Evolutionary conservation across 208 protist species (phyloP), one percentile per base, ranked within the genome.

Genomic region (Leishmania tropica): DNA sequence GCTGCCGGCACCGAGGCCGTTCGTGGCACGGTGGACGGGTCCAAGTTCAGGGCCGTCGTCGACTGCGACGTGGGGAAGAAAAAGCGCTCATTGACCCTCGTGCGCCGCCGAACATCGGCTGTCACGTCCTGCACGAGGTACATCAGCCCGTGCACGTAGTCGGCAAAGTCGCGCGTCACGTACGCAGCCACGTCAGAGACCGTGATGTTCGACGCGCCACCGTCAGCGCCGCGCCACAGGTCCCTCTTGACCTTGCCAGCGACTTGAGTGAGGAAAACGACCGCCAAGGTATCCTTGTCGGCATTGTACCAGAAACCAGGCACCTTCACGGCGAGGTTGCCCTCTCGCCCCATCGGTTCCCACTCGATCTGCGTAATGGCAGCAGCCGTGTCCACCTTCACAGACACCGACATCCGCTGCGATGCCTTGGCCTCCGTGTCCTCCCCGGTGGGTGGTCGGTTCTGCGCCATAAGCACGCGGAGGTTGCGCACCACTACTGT

Each of bases 341-440:
- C 95, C 40, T 92, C 84, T 3, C 95, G 92, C 51, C 60, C 47
- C 28, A 95, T 58, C 45, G 93, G 95, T 81, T 97, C 95, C 72
- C 93, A 91, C 79, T 96, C 90, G 40, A 97, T 90, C 79, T 97
- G 95, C 19, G 87, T 93, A 45, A 96, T 82, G 35, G 94, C 31
- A 4, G 93, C 89, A 21, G 94, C 28, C 40, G 92, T 92, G 45
- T 81, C 85, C 15, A 96, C 40, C 21, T 79, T 88, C 35, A 94
- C 77, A n/a, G 93, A 96, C n/a, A 74, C 87, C 0, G 85, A 90
- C 48, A 93, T 47, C 31, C 84, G 82, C 74, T 78, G 81, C 21
- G 80, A 79, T 65, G 76, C 73, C 37, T 90, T 83, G 13, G 78
- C 75, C 15, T 65, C 35, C 17, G 81, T 86, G 60, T 90, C 89